Evolutionary conservation across 2,329 filamentous ascomycete genomes (phyloP).

Genomic region (Albifimbria verrucaria): DNA sequence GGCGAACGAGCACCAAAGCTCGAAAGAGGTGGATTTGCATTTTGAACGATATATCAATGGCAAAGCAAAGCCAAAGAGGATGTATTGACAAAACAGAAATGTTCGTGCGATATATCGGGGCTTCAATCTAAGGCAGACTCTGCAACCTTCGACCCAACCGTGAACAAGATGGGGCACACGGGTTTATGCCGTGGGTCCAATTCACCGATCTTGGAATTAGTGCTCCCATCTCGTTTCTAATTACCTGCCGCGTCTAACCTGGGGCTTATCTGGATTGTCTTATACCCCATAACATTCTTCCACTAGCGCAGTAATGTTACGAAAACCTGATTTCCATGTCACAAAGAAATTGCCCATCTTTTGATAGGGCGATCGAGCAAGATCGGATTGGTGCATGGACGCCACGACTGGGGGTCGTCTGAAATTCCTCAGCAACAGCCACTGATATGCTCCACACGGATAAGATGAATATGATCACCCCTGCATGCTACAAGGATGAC

Average conservation of each 20-base stretch:
- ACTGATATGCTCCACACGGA: not conserved
- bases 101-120: not conserved
- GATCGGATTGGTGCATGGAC: not conserved
- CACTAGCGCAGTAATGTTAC: not conserved
- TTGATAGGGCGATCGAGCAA: not conserved
- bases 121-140: no score
- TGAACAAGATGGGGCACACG: no score
- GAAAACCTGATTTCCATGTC: slow-evolving; percentile 4
- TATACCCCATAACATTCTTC: not conserved
- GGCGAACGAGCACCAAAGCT: not conserved
- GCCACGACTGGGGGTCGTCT: not conserved
- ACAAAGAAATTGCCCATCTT: not conserved
- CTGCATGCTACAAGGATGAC: not conserved
- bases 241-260: not conserved
- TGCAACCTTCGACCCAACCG: no score
- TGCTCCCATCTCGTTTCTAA: no score
- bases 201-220: no score
- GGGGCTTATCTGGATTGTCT: not conserved
- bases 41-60: not conserved
- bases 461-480: not conserved
- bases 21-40: not conserved
- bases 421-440: not conserved
- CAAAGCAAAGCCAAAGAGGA: not conserved
- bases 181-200: no score
- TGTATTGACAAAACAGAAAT: not conserved